phyloP scores from a whole-genome alignment of 306 rosid genomes.

The Fragaria nilgerrensis region DNA sequence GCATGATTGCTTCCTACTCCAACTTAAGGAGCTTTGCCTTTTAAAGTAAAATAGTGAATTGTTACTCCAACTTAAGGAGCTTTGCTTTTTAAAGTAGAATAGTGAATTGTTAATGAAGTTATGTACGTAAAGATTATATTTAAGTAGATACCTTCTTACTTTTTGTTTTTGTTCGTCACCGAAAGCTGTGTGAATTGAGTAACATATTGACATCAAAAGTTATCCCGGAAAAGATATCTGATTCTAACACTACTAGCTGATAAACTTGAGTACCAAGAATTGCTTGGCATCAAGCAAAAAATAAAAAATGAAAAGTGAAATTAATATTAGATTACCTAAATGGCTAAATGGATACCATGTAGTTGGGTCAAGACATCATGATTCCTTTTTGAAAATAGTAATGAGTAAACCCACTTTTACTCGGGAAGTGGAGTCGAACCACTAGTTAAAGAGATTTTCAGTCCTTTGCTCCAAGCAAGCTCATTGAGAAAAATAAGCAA shows the following conservation, averaged over 20 bases:
- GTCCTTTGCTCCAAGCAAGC: no score
- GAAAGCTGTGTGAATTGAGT: background rate
- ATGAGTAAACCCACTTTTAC: background rate
- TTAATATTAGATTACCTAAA: background rate
- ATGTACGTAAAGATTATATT: background rate
- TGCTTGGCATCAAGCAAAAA: background rate
- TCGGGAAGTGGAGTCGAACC: background rate
- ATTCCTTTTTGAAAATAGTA: background rate
- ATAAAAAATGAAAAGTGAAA: background rate
- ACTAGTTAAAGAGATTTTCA: no score
- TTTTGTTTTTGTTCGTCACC: background rate
- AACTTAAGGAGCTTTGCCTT: background rate
- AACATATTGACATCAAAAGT: background rate
- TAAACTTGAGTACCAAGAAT: background rate
- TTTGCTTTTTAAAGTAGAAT: background rate
- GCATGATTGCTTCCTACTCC: background rate
- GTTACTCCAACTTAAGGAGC: background rate
- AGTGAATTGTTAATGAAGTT: background rate
- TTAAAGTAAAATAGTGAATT: background rate
- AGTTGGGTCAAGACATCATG: background rate
- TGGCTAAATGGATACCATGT: background rate
- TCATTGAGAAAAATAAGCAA: no score
- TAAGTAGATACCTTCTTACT: background rate
- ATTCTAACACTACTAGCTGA: background rate
- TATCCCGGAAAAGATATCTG: background rate